These are phyloP conservation scores for Oryza brachyantha DNA, from an alignment of 176 grass and related monocot species.

Conservation along the genomic window DNA sequence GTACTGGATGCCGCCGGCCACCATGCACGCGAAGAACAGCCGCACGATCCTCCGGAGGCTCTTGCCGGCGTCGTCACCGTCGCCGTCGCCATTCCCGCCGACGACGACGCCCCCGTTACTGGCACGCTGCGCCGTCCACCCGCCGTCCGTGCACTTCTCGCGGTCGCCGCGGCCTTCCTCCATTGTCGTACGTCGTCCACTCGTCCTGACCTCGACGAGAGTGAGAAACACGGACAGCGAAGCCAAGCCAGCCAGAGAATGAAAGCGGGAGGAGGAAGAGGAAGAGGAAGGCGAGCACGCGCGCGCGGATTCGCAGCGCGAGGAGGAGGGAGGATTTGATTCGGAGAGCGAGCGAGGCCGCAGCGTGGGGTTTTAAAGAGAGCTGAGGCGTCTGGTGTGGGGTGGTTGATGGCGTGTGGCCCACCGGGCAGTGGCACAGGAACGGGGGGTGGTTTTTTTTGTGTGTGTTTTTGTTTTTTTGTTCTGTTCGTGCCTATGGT, in stretches of 20 bases:
- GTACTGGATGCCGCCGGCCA: conserved; percentile 91
- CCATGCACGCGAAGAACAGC: conserved; percentile 69
- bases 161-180: conserved; percentile 19
- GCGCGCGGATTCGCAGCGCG: not conserved
- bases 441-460: too few relatives aligned
- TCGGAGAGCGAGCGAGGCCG: not conserved
- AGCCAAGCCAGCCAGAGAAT: too few relatives aligned
- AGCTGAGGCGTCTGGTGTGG: not conserved
- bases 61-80: not conserved
- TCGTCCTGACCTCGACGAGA: not conserved
- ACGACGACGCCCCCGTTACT: not conserved
- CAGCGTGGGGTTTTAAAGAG: conserved; percentile 24
- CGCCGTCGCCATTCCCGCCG: not conserved
- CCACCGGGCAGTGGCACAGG: conserved; percentile 27
- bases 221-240: not conserved
- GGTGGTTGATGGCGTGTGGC: conserved; percentile 25
- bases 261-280: too few relatives aligned
- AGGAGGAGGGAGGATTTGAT: not conserved
- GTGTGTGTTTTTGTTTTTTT: too few relatives aligned
- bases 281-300: not conserved
- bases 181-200: too few relatives aligned
- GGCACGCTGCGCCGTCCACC: too few relatives aligned
- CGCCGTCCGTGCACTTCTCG: too few relatives aligned
- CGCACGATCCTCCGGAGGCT: conserved; percentile 7
- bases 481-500: not conserved